Conservation (phyloP, 2,329 filamentous ascomycete genomes). For the Harringtonia aguacate region DNA sequence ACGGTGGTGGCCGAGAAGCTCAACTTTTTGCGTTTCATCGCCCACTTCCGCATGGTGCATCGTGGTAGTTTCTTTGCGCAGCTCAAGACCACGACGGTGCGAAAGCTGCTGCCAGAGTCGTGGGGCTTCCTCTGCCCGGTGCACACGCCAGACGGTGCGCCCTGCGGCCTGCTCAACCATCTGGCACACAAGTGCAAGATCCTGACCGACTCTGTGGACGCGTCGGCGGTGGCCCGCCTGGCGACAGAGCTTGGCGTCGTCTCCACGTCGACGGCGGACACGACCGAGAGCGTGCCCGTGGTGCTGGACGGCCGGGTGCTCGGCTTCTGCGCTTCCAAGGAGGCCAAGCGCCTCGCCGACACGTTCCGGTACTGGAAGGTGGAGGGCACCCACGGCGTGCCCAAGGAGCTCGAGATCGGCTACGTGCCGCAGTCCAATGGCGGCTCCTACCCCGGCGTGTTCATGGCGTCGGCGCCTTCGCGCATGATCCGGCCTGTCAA, state of each 20-base stretch:
- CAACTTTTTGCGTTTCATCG: slow-evolving; percentile 97
- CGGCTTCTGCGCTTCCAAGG: slow-evolving; percentile 79
- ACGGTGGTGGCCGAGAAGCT: slow-evolving; percentile 97
- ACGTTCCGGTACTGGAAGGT: slow-evolving; percentile 94
- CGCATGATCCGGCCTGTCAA: slow-evolving; percentile 88
- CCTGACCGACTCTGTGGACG: slow-evolving; percentile 64
- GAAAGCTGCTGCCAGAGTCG: slow-evolving; percentile 89
- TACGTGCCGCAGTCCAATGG: slow-evolving; percentile 79
- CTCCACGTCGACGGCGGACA: slow-evolving; percentile 62
- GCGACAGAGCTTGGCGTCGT: slow-evolving; percentile 72
- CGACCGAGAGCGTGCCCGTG: slow-evolving; percentile 76
- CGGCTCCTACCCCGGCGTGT: slow-evolving; percentile 93
- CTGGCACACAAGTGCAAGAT: slow-evolving; percentile 91
- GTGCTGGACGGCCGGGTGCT: slow-evolving; percentile 85
- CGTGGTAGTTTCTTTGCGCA: slow-evolving; percentile 98
- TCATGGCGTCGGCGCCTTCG: slow-evolving; percentile 78
- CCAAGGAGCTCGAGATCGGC: slow-evolving; percentile 79
- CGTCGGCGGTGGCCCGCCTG: slow-evolving; percentile 61
- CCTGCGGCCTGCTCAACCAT: slow-evolving; percentile 91
- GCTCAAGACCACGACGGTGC: slow-evolving; percentile 90
- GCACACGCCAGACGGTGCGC: slow-evolving; percentile 91
- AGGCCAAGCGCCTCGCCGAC: slow-evolving; percentile 72
- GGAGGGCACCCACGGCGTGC: slow-evolving; percentile 69
- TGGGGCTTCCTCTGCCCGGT: slow-evolving; percentile 98
- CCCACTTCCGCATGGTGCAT: slow-evolving; percentile 97